Percentiles rank a stretch among this genome's conserved stretches.
These are phyloP conservation scores for Debaryomyces tyrocola DNA, from an alignment of 805 yeast species.

Conservation along the genomic window DNA sequence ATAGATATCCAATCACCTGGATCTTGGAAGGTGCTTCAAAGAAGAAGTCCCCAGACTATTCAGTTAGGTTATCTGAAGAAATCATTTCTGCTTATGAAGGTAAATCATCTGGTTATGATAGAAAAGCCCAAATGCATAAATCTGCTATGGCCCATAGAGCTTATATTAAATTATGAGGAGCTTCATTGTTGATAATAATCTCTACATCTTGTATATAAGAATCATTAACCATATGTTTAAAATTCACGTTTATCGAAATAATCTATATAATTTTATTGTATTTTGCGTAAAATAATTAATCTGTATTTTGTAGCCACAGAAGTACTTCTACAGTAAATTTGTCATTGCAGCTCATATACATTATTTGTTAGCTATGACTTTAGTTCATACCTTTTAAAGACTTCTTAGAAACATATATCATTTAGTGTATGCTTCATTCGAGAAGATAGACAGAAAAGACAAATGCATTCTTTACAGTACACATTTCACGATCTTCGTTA, in stretches of 20 bases:
- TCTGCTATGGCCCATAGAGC: slow-evolving; percentile 88
- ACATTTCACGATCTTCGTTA: slow-evolving; percentile 27
- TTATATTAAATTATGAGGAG: slow-evolving; percentile 47
- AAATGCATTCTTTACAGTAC: slow-evolving; percentile 4
- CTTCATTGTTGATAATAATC: not conserved
- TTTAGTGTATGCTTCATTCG: too few relatives aligned
- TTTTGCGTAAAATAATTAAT: not conserved
- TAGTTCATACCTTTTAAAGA: too few relatives aligned
- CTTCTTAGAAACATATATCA: too few relatives aligned
- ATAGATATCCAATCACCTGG: slow-evolving; percentile 88
- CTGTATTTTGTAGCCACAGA: not conserved
- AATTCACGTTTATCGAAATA: not conserved
- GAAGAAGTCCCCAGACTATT: slow-evolving; percentile 74
- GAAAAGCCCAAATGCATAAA: slow-evolving; percentile 79
- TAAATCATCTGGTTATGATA: slow-evolving; percentile 79
- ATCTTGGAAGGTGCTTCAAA: slow-evolving; percentile 80
- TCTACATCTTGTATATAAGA: slow-evolving; percentile 8
- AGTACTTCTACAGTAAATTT: not conserved
- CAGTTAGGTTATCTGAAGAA: slow-evolving; percentile 92
- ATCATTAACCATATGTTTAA: not conserved
- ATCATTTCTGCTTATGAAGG: slow-evolving; percentile 76
- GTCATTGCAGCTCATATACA: not conserved
- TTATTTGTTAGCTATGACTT: too few relatives aligned
- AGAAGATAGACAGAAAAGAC: too few relatives aligned
- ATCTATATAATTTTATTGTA: not conserved